A percentile compares a stretch with the other conserved stretches of the same genome.
These are phyloP conservation scores for Eucommia ulmoides DNA, from an alignment of 257 asterid species.

Conservation along the genomic window DNA sequence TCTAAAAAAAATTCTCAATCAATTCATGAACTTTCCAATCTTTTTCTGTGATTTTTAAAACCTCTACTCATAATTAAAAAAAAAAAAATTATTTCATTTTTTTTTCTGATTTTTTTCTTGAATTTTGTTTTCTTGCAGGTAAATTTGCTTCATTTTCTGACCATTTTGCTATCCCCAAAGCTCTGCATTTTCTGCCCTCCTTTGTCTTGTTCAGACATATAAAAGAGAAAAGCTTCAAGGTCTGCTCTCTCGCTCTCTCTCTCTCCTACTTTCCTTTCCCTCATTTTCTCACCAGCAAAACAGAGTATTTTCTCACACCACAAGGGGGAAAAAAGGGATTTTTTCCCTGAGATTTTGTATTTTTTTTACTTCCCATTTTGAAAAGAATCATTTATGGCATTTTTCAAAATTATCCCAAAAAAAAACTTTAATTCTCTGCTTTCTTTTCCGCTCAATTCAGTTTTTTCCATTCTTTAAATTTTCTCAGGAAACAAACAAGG, in stretches of 20 bases:
- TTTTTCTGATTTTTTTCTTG: slow-evolving; percentile 11
- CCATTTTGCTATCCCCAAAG: slow-evolving; percentile 4
- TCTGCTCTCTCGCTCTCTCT: slow-evolving; percentile 8
- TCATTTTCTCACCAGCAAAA: too few relatives aligned
- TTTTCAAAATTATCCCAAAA: neutral
- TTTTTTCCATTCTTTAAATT: too few relatives aligned
- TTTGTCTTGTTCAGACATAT: too few relatives aligned
- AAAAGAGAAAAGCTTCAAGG: too few relatives aligned
- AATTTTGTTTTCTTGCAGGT: neutral
- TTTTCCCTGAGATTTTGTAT: neutral
- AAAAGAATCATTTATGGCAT: neutral
- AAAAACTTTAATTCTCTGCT: neutral
- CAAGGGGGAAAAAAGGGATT: neutral
- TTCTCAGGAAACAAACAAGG: slow-evolving; percentile 16
- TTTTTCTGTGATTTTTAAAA: too few relatives aligned
- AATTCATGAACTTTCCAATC: too few relatives aligned
- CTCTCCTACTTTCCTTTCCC: neutral
- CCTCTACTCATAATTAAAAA: too few relatives aligned
- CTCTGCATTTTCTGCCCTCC: too few relatives aligned
- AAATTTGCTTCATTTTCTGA: slow-evolving; percentile 5
- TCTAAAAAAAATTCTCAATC: too few relatives aligned
- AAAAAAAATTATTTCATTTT: too few relatives aligned
- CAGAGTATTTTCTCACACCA: too few relatives aligned
- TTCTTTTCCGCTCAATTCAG: neutral
- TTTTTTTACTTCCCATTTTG: too few relatives aligned